Percentiles rank a stretch among this genome's conserved stretches.
These are phyloP conservation scores for Solanum hybrid DNA, from an alignment of 305 asterid species.

Conservation along the genomic window DNA sequence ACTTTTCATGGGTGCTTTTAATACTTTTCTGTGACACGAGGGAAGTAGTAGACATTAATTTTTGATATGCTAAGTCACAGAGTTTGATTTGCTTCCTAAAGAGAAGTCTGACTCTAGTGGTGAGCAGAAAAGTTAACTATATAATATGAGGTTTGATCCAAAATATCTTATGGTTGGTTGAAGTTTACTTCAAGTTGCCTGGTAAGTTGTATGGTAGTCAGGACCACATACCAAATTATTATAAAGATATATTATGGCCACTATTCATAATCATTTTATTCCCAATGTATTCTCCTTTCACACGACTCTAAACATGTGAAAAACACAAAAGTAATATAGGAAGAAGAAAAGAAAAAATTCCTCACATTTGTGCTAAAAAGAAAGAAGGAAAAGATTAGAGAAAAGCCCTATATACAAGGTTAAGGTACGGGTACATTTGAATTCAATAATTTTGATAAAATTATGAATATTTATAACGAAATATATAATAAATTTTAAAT, in stretches of 20 bases:
- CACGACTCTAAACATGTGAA: conserved; percentile 29
- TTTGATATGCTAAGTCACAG: background rate
- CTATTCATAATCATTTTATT: conserved; percentile 23
- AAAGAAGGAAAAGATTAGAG: background rate
- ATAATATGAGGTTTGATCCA: background rate
- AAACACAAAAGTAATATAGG: background rate
- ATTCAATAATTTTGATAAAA: background rate
- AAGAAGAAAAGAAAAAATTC: background rate
- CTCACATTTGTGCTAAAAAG: background rate
- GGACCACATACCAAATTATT: background rate
- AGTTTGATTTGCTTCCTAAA: background rate
- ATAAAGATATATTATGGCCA: conserved; percentile 13
- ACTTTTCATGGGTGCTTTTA: background rate
- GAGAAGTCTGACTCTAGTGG: background rate
- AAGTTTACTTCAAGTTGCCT: background rate
- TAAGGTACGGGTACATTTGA: background rate
- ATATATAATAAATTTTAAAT: too few species aligned
- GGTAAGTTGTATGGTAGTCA: background rate
- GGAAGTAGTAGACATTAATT: background rate
- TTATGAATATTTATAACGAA: too few species aligned
- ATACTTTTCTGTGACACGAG: background rate
- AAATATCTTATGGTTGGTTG: background rate
- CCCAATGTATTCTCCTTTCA: conserved; percentile 17
- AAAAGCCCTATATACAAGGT: background rate
- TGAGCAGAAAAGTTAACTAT: background rate